A percentile compares a stretch with the other conserved stretches of the same genome.
Evolutionary conservation across 176 grass and related monocot genomes (phyloP).

Genomic region (Triticum dicoccoides): DNA sequence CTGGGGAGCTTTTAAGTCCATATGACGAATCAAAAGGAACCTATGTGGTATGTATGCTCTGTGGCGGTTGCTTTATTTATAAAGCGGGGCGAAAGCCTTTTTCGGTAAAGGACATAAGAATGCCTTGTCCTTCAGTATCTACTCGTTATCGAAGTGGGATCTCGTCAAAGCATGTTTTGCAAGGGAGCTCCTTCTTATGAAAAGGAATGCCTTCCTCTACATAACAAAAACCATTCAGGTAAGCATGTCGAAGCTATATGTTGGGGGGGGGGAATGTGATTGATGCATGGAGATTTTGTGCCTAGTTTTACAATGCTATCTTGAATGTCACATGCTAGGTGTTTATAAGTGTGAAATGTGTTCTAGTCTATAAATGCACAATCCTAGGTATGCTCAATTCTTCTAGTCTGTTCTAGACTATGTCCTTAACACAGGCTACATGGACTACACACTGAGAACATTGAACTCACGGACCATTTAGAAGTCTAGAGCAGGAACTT

Average conservation of each 20-base stretch:
- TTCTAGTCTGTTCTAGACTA: not conserved
- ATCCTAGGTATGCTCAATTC: not conserved
- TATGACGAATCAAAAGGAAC: slow-evolving; percentile 40
- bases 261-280: not conserved
- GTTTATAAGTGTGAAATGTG: not conserved
- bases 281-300: not conserved
- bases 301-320: not conserved
- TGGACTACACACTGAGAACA: not conserved
- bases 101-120: slow-evolving; percentile 20
- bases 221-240: slow-evolving; percentile 55
- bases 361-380: not conserved
- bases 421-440: not conserved
- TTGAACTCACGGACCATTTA: not conserved
- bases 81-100: too few relatives aligned
- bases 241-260: not conserved
- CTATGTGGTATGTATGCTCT: too few relatives aligned
- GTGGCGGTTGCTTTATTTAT: too few relatives aligned
- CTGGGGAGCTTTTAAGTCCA: slow-evolving; percentile 38
- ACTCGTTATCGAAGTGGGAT: slow-evolving; percentile 64
- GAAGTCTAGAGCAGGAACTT: not conserved
- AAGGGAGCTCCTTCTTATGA: slow-evolving; percentile 74
- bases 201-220: slow-evolving; percentile 65
- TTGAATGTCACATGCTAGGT: not conserved
- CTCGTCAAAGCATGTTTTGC: slow-evolving; percentile 68
- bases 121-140: slow-evolving; percentile 57